phyloP scores from a whole-genome alignment of 148 eudicot genomes.

The Camellia granthamiana region DNA sequence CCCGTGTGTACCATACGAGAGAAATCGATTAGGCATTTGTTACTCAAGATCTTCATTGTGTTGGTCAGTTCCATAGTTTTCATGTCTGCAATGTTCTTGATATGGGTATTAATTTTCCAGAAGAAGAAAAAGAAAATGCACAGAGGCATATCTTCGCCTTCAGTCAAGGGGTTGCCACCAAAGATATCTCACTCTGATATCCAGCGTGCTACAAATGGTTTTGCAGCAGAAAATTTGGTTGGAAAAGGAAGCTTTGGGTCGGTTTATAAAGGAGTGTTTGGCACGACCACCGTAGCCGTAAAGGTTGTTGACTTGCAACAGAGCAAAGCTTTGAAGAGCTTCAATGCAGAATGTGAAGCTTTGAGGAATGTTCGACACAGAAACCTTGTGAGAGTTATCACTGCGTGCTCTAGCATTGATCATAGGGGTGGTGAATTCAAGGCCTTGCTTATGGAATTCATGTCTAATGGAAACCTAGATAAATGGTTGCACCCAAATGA shows the following conservation, averaged over 20 bases:
- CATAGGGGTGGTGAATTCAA: slow-evolving; percentile 13
- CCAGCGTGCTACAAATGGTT: slow-evolving; percentile 5
- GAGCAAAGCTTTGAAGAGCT: slow-evolving; percentile 11
- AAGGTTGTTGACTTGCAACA: slow-evolving; percentile 20
- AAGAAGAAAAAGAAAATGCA: slow-evolving; percentile 1
- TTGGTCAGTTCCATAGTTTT: not conserved
- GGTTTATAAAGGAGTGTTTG: slow-evolving; percentile 13
- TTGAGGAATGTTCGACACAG: slow-evolving; percentile 12
- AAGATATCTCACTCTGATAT: slow-evolving; percentile 13
- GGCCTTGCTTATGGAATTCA: slow-evolving; percentile 19
- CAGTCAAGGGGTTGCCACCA: slow-evolving; percentile 5
- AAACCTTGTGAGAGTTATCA: slow-evolving; percentile 15
- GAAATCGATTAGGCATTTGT: not conserved
- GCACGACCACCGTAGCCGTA: slow-evolving; percentile 7
- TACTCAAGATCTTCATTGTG: slow-evolving; percentile 6
- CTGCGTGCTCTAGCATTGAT: slow-evolving; percentile 18
- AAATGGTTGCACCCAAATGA: slow-evolving; percentile 14
- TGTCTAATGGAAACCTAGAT: slow-evolving; percentile 13
- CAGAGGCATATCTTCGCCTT: not conserved
- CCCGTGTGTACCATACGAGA: not conserved
- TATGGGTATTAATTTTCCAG: not conserved
- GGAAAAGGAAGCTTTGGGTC: slow-evolving; percentile 24
- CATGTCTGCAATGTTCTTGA: not conserved
- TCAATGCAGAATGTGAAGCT: slow-evolving; percentile 14
- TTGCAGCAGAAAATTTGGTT: slow-evolving; percentile 6